Percentiles rank a stretch among this genome's conserved stretches.
Evolutionary conservation across 805 yeast genomes (phyloP).

Genomic region (Yamadazyma akitaensis): DNA sequence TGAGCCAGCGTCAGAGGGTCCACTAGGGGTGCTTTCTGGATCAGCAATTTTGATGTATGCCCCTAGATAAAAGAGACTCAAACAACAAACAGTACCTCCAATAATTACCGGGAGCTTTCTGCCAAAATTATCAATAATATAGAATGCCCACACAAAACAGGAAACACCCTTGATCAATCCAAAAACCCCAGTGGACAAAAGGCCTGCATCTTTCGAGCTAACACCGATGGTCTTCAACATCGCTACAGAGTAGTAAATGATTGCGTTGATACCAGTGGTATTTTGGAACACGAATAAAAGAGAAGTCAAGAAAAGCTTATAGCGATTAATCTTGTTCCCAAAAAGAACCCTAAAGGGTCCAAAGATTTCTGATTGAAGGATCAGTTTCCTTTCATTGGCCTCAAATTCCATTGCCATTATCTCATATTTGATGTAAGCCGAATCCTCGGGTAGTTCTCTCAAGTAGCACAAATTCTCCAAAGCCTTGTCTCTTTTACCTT

Average conservation of each 20-base stretch:
- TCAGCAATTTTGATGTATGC: conserved; percentile 42
- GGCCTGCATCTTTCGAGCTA: conserved; percentile 40
- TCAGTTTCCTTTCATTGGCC: conserved; percentile 20
- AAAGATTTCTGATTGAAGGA: conserved; percentile 34
- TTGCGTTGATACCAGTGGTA: conserved; percentile 47
- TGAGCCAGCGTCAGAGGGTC: conserved; percentile 27
- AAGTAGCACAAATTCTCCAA: conserved; percentile 32
- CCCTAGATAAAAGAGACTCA: conserved; percentile 48
- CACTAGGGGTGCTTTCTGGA: conserved; percentile 16
- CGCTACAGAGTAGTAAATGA: conserved; percentile 51
- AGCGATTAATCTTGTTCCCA: conserved; percentile 23
- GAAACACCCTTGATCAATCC: conserved; percentile 47
- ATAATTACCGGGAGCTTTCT: conserved; percentile 40
- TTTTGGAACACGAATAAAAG: conserved; percentile 42
- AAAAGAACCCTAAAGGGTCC: conserved; percentile 38
- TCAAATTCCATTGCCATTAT: conserved; percentile 26
- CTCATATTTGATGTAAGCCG: conserved; percentile 41
- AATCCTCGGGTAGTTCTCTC: conserved; percentile 36
- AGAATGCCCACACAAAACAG: conserved; percentile 41
- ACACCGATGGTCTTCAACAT: conserved; percentile 51
- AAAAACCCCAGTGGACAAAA: conserved; percentile 51
- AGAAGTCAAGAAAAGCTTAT: conserved; percentile 35
- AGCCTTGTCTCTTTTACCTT: conserved; percentile 34
- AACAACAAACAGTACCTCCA: conserved; percentile 37
- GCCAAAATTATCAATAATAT: conserved; percentile 45